Evolutionary conservation across 208 protist species (phyloP), one percentile per base, ranked within the genome.

Genomic region (Hexamita inflata): DNA sequence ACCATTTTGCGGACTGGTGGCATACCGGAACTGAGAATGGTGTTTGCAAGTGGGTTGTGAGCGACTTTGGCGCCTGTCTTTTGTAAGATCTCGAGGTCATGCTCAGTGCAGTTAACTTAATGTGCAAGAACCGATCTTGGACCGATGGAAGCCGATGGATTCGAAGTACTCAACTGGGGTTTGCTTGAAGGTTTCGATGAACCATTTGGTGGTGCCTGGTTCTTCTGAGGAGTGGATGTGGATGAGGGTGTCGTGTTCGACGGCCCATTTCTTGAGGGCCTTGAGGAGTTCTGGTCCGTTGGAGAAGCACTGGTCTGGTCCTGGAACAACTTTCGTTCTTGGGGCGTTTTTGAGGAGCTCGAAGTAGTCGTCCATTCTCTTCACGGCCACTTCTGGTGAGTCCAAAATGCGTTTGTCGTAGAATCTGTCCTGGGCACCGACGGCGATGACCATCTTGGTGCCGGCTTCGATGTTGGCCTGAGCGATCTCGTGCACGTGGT

Each of bases 141-240:
- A 39, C 58, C 38, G n/a, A 35, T 78, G 59, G 38, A 81, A 60
- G 0, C 78, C 78, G 42, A 78, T 41, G 30, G 34, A 58, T 2
- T 80, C 39, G 0, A 45, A 58, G 35, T 77, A 80, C 74, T 80
- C 73, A 0, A 80, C 59, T 29, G 74, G 73, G 42, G 77, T 80
- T 53, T 30, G 34, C 78, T 78, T 73, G n/a, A n/a, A n/a, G n/a
- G n/a, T n/a, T n/a, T n/a, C n/a, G n/a, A n/a, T n/a, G n/a, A n/a
- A n/a, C n/a, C 77, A 80, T 11, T 78, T 64, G 15, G 77, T 80
- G 0, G 77, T 80, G 42, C 57, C 57, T 26, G 65, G 75, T 53
- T 80, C 77, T 41, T 80, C 77, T 30, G 58, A 59, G 28, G 77
- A 80, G 32, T 80, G 77, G 53, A 79, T 78, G 53, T 80, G 77